A percentile compares a stretch with the other conserved stretches of the same genome.
Evolutionary conservation across 208 protist genomes (phyloP).

Genomic region (Leishmania arabica): DNA sequence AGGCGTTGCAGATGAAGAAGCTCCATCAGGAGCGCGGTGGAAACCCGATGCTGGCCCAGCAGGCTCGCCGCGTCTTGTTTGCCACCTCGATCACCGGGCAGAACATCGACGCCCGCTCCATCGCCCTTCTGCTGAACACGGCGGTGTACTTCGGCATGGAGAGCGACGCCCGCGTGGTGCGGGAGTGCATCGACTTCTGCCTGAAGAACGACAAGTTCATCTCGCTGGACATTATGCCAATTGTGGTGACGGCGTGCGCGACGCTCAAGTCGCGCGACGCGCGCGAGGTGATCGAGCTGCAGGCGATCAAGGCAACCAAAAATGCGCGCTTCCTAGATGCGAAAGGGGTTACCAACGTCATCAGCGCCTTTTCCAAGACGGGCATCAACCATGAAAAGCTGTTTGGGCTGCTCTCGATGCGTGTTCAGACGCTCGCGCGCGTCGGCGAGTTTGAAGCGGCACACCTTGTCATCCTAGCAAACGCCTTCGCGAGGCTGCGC

Average conservation of each 20-base stretch:
- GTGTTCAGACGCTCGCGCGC: constrained; percentile 86
- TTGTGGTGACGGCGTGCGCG: constrained; percentile 89
- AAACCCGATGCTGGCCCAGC: constrained; percentile 91
- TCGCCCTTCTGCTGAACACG: constrained; percentile 88
- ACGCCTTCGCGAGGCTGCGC: constrained; percentile 77
- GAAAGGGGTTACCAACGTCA: constrained; percentile 86
- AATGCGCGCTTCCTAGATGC: constrained; percentile 89
- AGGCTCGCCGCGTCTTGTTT: constrained; percentile 90
- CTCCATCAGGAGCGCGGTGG: constrained; percentile 88
- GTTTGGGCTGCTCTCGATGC: constrained; percentile 74
- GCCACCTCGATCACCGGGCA: constrained; percentile 87
- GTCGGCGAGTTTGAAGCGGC: constrained; percentile 90
- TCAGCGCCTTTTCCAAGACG: constrained; percentile 90
- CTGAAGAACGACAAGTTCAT: constrained; percentile 91
- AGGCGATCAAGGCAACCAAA: constrained; percentile 82
- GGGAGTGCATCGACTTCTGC: constrained; percentile 93
- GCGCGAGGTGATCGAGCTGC: constrained; percentile 91
- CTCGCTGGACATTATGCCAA: constrained; percentile 79
- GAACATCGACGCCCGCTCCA: constrained; percentile 83
- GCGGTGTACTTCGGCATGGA: constrained; percentile 95
- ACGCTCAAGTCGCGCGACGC: constrained; percentile 92
- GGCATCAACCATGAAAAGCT: constrained; percentile 87
- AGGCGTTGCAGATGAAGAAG: constrained; percentile 93
- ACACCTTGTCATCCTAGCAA: constrained; percentile 88
- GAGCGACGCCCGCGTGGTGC: constrained; percentile 87